Conservation (phyloP, 345 rosid species). For the Aurinia saxatilis region DNA sequence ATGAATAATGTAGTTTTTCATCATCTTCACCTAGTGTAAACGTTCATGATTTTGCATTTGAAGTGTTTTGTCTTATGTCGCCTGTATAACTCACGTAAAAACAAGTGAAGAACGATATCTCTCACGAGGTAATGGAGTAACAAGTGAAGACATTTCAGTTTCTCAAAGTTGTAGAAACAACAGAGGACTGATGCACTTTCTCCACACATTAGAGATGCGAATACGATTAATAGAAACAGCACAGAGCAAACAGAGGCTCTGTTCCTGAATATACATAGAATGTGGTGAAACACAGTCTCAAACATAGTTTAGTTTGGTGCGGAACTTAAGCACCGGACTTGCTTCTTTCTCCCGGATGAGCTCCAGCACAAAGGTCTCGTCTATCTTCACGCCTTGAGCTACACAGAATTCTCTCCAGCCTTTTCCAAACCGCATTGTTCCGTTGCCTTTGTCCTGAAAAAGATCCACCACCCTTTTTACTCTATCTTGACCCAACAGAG, state of each 20-base stretch:
- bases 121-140: no score
- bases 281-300: constrained; percentile 4
- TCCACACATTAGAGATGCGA: no score
- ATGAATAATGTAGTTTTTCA: no score
- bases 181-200: no score
- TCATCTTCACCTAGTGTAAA: no score
- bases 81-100: no score
- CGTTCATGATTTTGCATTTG: no score
- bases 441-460: neutral
- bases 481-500: constrained; percentile 13
- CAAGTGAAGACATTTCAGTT: no score
- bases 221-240: neutral
- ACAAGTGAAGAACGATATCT: no score
- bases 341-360: constrained; percentile 6
- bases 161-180: no score
- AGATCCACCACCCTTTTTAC: constrained; percentile 8
- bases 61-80: no score
- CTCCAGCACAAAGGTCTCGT: constrained; percentile 19
- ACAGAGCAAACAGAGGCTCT: neutral
- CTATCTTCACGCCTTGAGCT: constrained; percentile 12
- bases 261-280: neutral
- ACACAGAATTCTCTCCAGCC: constrained; percentile 23
- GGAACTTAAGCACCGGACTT: constrained; percentile 18
- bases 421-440: constrained; percentile 4
- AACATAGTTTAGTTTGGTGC: neutral